These are phyloP conservation scores for Lachnellula occidentalis DNA, from an alignment of 2,329 filamentous ascomycete genomes.

Conservation along the genomic window DNA sequence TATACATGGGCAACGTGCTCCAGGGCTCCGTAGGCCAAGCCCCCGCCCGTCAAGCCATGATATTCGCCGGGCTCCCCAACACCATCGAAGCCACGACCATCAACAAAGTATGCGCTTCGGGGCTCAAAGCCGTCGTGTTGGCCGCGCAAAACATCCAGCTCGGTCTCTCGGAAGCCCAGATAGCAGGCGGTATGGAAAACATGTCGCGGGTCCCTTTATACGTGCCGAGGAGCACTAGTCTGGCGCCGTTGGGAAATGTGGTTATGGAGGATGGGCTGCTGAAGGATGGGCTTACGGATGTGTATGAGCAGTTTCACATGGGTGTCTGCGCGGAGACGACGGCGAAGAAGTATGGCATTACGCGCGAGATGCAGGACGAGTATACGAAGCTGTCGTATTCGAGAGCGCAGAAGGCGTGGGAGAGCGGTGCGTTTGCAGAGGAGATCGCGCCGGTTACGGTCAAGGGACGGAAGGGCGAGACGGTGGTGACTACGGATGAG, in stretches of 20 bases:
- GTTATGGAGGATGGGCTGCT: conserved; percentile 88
- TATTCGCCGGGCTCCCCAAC: conserved; percentile 81
- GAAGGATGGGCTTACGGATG: conserved; percentile 92
- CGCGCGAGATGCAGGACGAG: conserved; percentile 80
- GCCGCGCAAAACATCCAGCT: conserved; percentile 94
- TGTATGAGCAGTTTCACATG: conserved; percentile 97
- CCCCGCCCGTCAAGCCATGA: conserved; percentile 82
- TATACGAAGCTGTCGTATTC: conserved; percentile 88
- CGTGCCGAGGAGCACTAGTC: conserved; percentile 70
- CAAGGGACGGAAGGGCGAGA: conserved; percentile 76
- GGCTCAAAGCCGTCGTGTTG: conserved; percentile 83
- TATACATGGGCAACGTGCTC: conserved; percentile 97
- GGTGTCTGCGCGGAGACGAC: conserved; percentile 94
- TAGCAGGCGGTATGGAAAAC: conserved; percentile 97
- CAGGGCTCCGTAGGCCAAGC: conserved; percentile 81
- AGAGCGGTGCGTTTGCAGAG: conserved; percentile 73
- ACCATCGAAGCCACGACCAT: conserved; percentile 83
- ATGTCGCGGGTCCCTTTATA: conserved; percentile 96
- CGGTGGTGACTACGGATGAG: conserved; percentile 75
- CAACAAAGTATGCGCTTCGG: conserved; percentile 97
- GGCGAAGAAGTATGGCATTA: conserved; percentile 77
- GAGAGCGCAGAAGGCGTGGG: conserved; percentile 86
- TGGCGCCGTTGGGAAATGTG: conserved; percentile 81
- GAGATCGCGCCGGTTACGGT: conserved; percentile 88
- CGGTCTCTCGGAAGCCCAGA: conserved; percentile 78